Evolutionary conservation across 75 land plant genomes (phyloP).

Genomic region (Selaginella tamariscina): DNA sequence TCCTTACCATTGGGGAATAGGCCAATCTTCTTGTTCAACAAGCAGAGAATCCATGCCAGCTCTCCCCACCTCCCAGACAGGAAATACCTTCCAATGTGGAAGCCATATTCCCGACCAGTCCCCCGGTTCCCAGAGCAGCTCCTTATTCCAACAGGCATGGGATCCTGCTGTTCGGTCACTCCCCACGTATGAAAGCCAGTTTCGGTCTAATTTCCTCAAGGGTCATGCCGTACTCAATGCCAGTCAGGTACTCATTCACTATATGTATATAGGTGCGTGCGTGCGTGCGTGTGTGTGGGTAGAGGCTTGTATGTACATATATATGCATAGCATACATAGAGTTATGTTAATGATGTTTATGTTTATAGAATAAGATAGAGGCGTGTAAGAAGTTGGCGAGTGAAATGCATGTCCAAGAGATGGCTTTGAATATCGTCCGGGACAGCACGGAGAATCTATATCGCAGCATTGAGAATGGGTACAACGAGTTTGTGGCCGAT

Average conservation of each 20-base stretch:
- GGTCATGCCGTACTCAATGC: constrained; percentile 49
- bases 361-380: constrained; percentile 35
- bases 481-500: constrained; percentile 54
- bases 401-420: constrained; percentile 74
- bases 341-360: too few relatives aligned
- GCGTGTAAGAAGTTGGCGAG: constrained; percentile 44
- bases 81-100: constrained; percentile 38
- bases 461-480: constrained; percentile 41
- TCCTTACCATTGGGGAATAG: constrained; percentile 46
- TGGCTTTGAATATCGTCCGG: constrained; percentile 68
- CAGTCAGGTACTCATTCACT: too few relatives aligned
- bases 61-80: constrained; percentile 58
- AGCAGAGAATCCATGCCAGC: constrained; percentile 38
- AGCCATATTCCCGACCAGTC: too few relatives aligned
- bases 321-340: too few relatives aligned
- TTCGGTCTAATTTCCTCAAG: constrained; percentile 61
- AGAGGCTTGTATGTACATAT: too few relatives aligned
- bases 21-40: constrained; percentile 72
- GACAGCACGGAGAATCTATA: constrained; percentile 58
- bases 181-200: constrained; percentile 79
- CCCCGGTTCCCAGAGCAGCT: constrained; percentile 79
- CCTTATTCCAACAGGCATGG: constrained; percentile 15
- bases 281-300: too few relatives aligned
- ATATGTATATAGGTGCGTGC: too few relatives aligned
- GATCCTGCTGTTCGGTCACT: constrained; percentile 89